These are phyloP conservation scores for Diplodia corticola DNA, from an alignment of 2,329 filamentous ascomycete species.

Conservation along the genomic window DNA sequence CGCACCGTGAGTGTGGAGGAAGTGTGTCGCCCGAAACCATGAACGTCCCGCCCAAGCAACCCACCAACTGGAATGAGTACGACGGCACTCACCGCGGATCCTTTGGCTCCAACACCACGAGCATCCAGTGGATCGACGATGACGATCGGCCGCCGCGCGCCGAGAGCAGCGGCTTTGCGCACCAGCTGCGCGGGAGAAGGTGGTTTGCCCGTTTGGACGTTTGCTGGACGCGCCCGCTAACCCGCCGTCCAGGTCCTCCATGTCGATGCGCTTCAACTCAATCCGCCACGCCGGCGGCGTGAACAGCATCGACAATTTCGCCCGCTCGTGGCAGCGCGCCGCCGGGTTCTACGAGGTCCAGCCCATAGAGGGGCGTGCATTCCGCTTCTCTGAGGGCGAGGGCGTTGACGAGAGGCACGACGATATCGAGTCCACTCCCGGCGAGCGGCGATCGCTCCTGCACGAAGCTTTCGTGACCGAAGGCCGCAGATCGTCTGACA, in stretches of 20 bases:
- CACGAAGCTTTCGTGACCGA: constrained; percentile 42
- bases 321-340: constrained; percentile 87
- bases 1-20: neutral
- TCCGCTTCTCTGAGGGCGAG: constrained; percentile 57
- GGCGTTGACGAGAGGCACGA: constrained; percentile 49
- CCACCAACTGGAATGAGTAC: constrained; percentile 50
- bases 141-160: constrained; percentile 28
- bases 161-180: constrained; percentile 31
- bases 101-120: constrained; percentile 39
- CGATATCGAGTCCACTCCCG: constrained; percentile 38
- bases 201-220: constrained; percentile 14
- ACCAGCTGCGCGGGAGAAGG: constrained; percentile 41
- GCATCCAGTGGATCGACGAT: constrained; percentile 42
- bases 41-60: constrained; percentile 43
- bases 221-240: neutral
- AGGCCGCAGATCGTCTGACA: constrained; percentile 40
- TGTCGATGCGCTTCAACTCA: constrained; percentile 52
- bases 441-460: constrained; percentile 45
- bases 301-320: constrained; percentile 93
- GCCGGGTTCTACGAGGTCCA: constrained; percentile 86
- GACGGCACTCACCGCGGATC: constrained; percentile 46
- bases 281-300: constrained; percentile 76
- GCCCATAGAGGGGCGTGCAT: constrained; percentile 68
- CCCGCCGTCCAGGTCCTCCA: constrained; percentile 43
- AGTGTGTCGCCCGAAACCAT: constrained; percentile 26